phyloP scores from a whole-genome alignment of 1,284 basidiomycete genomes.

The Rhodotorula sp. region DNA sequence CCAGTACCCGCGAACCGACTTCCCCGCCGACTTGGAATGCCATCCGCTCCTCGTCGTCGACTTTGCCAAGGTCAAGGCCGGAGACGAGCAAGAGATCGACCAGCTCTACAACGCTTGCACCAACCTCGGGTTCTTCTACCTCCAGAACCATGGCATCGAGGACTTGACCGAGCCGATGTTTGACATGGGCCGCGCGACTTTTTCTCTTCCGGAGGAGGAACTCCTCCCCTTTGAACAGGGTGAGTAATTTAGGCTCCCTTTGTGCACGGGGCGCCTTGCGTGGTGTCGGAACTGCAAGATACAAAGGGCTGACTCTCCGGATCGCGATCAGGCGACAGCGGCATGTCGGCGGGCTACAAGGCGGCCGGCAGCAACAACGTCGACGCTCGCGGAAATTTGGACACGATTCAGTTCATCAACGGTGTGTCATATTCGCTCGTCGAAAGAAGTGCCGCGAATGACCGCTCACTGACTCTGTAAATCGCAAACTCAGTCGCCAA shows the following conservation, averaged over 20 bases:
- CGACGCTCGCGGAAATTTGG: constrained; percentile 57
- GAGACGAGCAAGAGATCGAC: constrained; percentile 33
- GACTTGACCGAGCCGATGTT: constrained; percentile 58
- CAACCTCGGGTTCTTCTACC: constrained; percentile 42
- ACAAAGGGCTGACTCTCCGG: too few relatives aligned
- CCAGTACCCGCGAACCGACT: constrained; percentile 47
- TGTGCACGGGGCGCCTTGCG: too few relatives aligned
- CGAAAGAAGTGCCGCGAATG: too few relatives aligned
- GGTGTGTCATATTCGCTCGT: not conserved
- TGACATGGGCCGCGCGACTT: constrained; percentile 59
- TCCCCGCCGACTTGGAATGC: constrained; percentile 56
- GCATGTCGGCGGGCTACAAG: constrained; percentile 60
- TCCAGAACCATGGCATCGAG: constrained; percentile 60
- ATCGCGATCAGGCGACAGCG: constrained; percentile 53
- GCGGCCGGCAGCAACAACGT: constrained; percentile 60
- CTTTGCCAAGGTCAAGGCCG: constrained; percentile 52
- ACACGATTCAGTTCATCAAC: constrained; percentile 66
- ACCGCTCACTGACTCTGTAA: too few relatives aligned
- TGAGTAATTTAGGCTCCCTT: not conserved
- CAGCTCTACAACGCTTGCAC: constrained; percentile 36
- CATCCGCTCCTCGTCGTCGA: constrained; percentile 59
- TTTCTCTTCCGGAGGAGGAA: constrained; percentile 61
- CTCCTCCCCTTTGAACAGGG: constrained; percentile 65
- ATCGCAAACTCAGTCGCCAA: constrained; percentile 3
- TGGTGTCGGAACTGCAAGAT: too few relatives aligned